These are phyloP conservation scores for Ceratorhiza oryzae-sativae DNA, from an alignment of 1,284 basidiomycete species.

Conservation along the genomic window DNA sequence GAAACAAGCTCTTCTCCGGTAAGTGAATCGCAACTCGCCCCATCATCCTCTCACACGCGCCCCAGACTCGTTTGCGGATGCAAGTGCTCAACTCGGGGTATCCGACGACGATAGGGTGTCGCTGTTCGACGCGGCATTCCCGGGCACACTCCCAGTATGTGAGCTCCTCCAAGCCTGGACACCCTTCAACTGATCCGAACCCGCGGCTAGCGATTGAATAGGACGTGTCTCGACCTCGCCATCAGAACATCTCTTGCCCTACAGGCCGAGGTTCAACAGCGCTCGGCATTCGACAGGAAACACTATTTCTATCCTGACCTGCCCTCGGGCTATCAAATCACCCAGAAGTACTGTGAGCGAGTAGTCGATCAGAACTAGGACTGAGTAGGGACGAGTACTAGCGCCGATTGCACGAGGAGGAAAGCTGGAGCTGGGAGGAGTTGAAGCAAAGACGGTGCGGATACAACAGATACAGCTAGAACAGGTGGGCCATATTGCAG, in stretches of 20 bases:
- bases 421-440: slow-evolving; percentile 58
- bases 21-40: slow-evolving; percentile 13
- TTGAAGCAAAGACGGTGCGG: slow-evolving; percentile 62
- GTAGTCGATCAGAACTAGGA: background rate
- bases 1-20: slow-evolving; percentile 91
- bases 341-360: slow-evolving; percentile 84
- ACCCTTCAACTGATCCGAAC: background rate
- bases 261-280: slow-evolving; percentile 69
- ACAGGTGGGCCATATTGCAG: slow-evolving; percentile 65
- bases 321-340: slow-evolving; percentile 95
- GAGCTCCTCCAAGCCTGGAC: background rate
- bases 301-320: slow-evolving; percentile 99
- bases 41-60: background rate
- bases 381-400: slow-evolving; percentile 45
- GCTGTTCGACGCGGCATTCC: slow-evolving; percentile 88
- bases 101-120: slow-evolving; percentile 80
- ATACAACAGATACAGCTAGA: slow-evolving; percentile 97
- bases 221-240: slow-evolving; percentile 81
- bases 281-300: slow-evolving; percentile 93
- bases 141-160: slow-evolving; percentile 88
- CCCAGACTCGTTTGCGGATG: slow-evolving; percentile 46
- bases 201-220: slow-evolving; percentile 70
- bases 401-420: slow-evolving; percentile 85
- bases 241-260: slow-evolving; percentile 85
- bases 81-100: slow-evolving; percentile 46